Evolutionary conservation across 2,329 filamentous ascomycete genomes (phyloP), one percentile per base, ranked within the genome.

Genomic region (Hirsutella rhossiliensis): DNA sequence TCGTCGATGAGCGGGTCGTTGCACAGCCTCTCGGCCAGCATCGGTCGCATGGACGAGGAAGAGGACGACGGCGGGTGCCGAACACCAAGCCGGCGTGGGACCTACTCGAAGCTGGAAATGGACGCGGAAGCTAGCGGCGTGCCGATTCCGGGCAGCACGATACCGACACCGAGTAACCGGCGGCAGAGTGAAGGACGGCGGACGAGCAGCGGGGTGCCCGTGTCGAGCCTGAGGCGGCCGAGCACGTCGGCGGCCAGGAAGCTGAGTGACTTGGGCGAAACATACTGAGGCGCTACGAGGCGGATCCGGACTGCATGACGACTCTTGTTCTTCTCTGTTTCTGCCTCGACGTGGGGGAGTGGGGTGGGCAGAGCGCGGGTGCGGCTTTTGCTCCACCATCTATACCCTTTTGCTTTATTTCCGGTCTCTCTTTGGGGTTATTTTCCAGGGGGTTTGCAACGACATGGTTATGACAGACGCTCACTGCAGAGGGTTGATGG

Each of bases 1-100:
- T 87, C 82, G 41, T 87, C 84, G 13, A 68, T 89, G 50, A 77
- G 78, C 45, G 76, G 82, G 44, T 79, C 76, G 48, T 64, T 74
- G 11, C 75, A 80, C 50, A 69, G 73, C 4, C 72, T 78, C 51
- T 75, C 75, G 12, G 63, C 72, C 42, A 80, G 75, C 55, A 68
- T 80, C 56, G 75, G 72, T 50, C 66, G 72, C 43, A 70, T 73
- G 34, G 73, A 76, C 29, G 60, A 65, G 27, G 65, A 68, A 47
- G 61, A 64, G 27, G 66, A 68, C 29, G 64, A 65, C 37, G 52
- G 52, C 34, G 65, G 67, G 11, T 54, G 63, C 28, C 65, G 67
- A 27, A 77, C 72, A n/a, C 73, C 75, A 1, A 78, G 72, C 54
- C 67, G 75, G 40, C 64, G 73, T 18, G 71, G 72, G 7, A 76